Evolutionary conservation across 192 early-diverging fungal genomes (phyloP).

Genomic region (Coemansia sp.): DNA sequence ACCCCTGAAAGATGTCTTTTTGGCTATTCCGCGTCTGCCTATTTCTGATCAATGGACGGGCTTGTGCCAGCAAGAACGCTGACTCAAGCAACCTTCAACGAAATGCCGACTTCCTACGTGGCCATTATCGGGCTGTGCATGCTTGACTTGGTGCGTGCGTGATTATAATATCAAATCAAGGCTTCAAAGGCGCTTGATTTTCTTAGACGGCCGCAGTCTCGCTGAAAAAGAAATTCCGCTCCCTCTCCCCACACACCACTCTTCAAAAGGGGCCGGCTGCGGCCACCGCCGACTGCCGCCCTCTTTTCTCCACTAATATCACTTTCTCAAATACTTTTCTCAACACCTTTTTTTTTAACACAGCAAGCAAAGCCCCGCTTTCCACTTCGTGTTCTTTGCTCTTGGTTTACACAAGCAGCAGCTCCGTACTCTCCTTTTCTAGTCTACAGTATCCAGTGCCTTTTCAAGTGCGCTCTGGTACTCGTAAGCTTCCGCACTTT

Average conservation of each 20-base stretch:
- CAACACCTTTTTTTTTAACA: constrained; percentile 9
- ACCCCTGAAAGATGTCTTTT: too few species aligned
- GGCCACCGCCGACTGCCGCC: constrained; percentile 2
- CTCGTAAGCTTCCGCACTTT: constrained; percentile 1
- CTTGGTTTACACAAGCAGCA: neutral
- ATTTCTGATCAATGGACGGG: too few species aligned
- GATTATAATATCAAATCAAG: neutral
- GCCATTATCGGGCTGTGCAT: too few species aligned
- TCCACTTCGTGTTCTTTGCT: neutral
- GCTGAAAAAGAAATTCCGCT: neutral
- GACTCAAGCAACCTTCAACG: too few species aligned
- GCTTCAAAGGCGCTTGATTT: neutral
- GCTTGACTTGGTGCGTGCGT: neutral
- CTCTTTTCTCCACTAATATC: constrained; percentile 11
- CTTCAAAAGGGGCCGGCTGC: constrained; percentile 15
- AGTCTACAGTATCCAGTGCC: constrained; percentile 9
- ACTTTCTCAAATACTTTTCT: constrained; percentile 10
- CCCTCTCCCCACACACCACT: neutral
- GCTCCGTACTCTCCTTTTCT: neutral
- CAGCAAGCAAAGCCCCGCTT: neutral
- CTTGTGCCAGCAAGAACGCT: too few species aligned
- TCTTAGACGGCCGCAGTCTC: neutral
- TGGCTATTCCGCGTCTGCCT: too few species aligned
- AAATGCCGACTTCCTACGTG: too few species aligned
- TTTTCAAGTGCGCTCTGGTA: constrained; percentile 2